These are phyloP conservation scores for Kwoniella bestiolae DNA, from an alignment of 768 basidiomycete species.

Conservation along the genomic window DNA sequence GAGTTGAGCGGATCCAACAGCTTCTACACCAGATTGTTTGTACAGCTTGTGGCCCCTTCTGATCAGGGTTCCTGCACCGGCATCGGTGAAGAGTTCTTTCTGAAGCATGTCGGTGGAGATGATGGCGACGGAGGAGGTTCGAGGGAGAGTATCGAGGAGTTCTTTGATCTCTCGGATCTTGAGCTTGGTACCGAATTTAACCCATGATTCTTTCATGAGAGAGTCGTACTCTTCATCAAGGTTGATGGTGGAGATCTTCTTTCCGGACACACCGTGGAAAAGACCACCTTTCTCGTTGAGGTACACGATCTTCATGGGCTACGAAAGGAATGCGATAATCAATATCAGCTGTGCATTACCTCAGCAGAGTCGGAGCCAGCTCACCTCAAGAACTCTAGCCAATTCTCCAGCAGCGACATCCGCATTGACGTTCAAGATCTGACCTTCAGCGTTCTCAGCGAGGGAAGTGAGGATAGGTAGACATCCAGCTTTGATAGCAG, in stretches of 20 bases:
- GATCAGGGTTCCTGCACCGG: slow-evolving; percentile 95
- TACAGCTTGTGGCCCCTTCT: slow-evolving; percentile 97
- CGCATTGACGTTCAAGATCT: slow-evolving; percentile 98
- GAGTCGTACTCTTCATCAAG: slow-evolving; percentile 98
- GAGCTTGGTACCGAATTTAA: slow-evolving; percentile 98
- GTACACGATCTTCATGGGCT: slow-evolving; percentile 96
- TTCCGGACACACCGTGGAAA: slow-evolving; percentile 94
- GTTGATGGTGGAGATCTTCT: slow-evolving; percentile 95
- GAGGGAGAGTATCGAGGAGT: slow-evolving; percentile 94
- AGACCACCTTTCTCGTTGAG: slow-evolving; percentile 97
- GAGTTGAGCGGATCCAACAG: slow-evolving; percentile 88
- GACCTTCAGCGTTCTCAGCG: slow-evolving; percentile 93
- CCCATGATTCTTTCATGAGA: slow-evolving; percentile 98
- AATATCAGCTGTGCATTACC: neutral
- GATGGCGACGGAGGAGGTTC: slow-evolving; percentile 96
- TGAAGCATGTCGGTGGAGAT: slow-evolving; percentile 91
- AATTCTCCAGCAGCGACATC: slow-evolving; percentile 98
- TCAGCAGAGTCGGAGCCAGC: slow-evolving; percentile 6
- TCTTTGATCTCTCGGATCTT: slow-evolving; percentile 99
- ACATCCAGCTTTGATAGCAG: slow-evolving; percentile 92
- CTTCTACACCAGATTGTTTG: slow-evolving; percentile 79
- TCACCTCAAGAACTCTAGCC: slow-evolving; percentile 85
- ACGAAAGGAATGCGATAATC: neutral
- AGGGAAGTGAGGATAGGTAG: slow-evolving; percentile 93
- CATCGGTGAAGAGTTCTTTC: slow-evolving; percentile 98